A percentile compares a stretch with the other conserved stretches of the same genome.
Evolutionary conservation across 306 rosid genomes (phyloP).

Genomic region (Dalbergia cochinchinensis): DNA sequence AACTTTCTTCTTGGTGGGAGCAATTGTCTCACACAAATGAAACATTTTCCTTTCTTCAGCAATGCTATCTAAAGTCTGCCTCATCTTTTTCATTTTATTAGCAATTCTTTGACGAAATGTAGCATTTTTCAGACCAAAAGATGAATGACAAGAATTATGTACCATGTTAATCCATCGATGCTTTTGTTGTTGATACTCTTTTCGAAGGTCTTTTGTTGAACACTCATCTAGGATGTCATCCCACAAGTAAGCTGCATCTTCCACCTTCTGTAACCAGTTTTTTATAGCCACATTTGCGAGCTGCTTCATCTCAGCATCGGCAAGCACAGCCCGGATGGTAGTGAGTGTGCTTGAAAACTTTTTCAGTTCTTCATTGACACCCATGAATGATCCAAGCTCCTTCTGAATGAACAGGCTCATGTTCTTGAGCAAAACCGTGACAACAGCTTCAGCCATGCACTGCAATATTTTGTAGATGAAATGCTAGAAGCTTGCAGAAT

Average conservation of each 20-base stretch:
- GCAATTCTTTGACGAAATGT: conserved; percentile 13
- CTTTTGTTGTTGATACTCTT: not conserved
- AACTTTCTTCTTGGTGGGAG: not conserved
- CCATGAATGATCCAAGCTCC: conserved; percentile 10
- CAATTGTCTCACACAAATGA: conserved; percentile 7
- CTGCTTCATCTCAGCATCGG: conserved; percentile 13
- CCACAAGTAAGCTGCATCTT: not conserved
- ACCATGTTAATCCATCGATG: conserved; percentile 8
- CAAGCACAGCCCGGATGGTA: not conserved
- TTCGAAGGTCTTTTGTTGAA: not conserved
- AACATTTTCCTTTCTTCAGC: no score
- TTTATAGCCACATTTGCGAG: not conserved
- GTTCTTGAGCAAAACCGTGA: conserved; percentile 24
- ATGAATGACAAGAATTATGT: not conserved
- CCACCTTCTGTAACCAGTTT: not conserved
- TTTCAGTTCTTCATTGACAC: conserved; percentile 6
- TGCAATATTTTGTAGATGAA: not conserved
- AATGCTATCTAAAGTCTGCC: conserved; percentile 15
- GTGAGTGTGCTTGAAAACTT: conserved; percentile 1
- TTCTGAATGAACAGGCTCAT: conserved; percentile 7
- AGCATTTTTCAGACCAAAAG: not conserved
- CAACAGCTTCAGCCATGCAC: conserved; percentile 24
- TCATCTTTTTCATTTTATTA: not conserved
- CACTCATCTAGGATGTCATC: not conserved
- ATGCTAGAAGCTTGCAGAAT: not conserved